These are phyloP conservation scores for Oemleria cerasiformis DNA, from an alignment of 306 rosid genomes.

Conservation along the genomic window DNA sequence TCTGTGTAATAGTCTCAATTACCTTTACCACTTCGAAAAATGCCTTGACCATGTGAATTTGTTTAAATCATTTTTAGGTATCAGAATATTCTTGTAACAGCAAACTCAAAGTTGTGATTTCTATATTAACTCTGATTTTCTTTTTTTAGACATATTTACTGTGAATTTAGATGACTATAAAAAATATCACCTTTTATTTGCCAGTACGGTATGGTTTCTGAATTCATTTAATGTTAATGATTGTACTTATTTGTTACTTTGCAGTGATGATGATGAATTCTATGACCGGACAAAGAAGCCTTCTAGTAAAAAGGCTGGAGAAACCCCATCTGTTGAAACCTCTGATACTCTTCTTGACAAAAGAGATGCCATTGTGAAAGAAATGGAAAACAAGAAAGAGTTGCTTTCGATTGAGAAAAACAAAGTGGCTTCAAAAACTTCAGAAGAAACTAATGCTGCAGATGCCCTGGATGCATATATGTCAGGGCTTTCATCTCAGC, in stretches of 20 bases:
- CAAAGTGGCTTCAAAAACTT: constrained; percentile 38
- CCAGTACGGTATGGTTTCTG: not conserved
- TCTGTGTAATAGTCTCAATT: not conserved
- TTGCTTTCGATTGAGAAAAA: constrained; percentile 57
- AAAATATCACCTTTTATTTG: not conserved
- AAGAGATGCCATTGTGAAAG: constrained; percentile 64
- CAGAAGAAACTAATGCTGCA: constrained; percentile 44
- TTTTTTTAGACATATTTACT: too few species aligned
- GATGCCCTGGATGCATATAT: constrained; percentile 88
- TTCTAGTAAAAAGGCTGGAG: constrained; percentile 48
- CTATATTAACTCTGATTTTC: too few species aligned
- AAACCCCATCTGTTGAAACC: constrained; percentile 76
- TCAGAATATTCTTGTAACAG: not conserved
- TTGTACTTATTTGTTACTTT: constrained; percentile 26
- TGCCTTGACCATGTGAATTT: not conserved
- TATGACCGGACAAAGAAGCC: constrained; percentile 84
- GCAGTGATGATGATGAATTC: constrained; percentile 92
- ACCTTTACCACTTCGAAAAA: not conserved
- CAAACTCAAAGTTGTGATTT: not conserved
- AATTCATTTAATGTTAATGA: not conserved
- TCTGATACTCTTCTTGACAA: constrained; percentile 86
- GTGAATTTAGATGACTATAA: not conserved
- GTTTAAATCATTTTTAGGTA: not conserved
- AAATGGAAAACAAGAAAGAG: constrained; percentile 64
- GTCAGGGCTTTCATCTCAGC: constrained; percentile 92